Conservation (phyloP, 2,329 filamentous ascomycete species). For the Exophiala viscosa region DNA sequence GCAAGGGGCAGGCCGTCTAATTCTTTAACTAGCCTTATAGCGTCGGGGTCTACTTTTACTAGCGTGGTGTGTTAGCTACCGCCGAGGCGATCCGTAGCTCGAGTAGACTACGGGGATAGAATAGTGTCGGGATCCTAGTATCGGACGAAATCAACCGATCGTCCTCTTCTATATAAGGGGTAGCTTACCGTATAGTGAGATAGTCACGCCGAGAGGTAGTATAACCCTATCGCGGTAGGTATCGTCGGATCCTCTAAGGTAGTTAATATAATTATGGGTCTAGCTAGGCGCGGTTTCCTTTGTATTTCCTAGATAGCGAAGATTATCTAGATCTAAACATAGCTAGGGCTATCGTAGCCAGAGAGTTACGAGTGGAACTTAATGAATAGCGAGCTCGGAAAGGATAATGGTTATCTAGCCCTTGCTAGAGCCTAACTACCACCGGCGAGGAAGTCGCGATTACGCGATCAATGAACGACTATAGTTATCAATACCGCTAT, state of each 20-base stretch:
- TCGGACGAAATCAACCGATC: not conserved
- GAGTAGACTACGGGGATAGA: not conserved
- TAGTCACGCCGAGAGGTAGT: not conserved
- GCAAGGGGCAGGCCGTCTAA: conserved; percentile 48
- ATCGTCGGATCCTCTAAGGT: not conserved
- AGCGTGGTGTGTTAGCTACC: too few relatives aligned
- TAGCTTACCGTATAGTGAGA: not conserved
- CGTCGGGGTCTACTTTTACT: conserved; percentile 10
- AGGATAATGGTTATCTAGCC: not conserved
- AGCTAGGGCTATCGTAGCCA: not conserved
- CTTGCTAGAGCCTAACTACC: not conserved
- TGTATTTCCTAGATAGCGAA: not conserved
- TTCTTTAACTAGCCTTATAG: conserved; percentile 30
- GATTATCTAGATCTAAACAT: not conserved
- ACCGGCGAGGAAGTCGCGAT: not conserved
- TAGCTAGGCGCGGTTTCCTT: not conserved
- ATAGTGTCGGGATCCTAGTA: not conserved
- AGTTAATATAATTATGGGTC: not conserved
- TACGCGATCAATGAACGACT: not conserved
- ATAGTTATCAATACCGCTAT: not conserved
- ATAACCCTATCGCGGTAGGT: not conserved
- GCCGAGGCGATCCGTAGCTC: not conserved
- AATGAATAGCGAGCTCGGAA: not conserved
- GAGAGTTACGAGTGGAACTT: not conserved
- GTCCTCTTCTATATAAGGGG: not conserved